Percentiles rank a stretch among this genome's conserved stretches.
Evolutionary conservation across 2,329 filamentous ascomycete genomes (phyloP).

Genomic region (Colletotrichum sublineola): DNA sequence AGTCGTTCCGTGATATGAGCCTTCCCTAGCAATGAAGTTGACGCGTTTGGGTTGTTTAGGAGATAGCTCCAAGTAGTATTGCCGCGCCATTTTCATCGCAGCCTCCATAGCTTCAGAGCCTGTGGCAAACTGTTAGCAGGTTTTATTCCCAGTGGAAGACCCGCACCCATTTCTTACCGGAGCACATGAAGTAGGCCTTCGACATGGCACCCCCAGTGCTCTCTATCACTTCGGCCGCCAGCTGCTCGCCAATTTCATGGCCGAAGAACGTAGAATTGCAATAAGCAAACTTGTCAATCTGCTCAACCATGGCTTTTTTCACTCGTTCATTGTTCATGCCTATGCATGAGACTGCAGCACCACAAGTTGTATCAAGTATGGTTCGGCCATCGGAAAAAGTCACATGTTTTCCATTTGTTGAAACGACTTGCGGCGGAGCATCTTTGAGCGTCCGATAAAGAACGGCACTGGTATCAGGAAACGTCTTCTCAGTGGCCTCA

Average conservation of each 20-base stretch:
- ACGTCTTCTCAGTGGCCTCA: not conserved
- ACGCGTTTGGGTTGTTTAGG: conserved; percentile 63
- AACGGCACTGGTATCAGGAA: conserved; percentile 31
- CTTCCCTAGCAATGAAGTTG: conserved; percentile 75
- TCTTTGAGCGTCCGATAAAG: conserved; percentile 40
- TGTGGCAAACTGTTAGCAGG: not conserved
- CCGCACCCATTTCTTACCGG: not conserved
- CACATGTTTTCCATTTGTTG: conserved; percentile 39
- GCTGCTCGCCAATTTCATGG: conserved; percentile 62
- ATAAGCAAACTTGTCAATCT: conserved; percentile 69
- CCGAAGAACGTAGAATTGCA: conserved; percentile 54
- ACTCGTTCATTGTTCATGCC: conserved; percentile 76
- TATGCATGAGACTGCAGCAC: conserved; percentile 79
- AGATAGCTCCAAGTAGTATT: conserved; percentile 59
- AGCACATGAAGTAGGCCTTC: conserved; percentile 54
- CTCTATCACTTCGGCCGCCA: conserved; percentile 53
- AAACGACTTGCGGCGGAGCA: conserved; percentile 33
- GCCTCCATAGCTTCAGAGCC: conserved; percentile 67
- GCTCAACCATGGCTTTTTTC: conserved; percentile 68
- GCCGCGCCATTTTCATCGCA: conserved; percentile 62
- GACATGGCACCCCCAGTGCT: conserved; percentile 54
- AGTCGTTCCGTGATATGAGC: conserved; percentile 81
- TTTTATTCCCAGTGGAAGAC: too few species aligned
- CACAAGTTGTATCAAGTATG: conserved; percentile 80
- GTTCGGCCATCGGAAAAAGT: conserved; percentile 42